Conservation (phyloP, 331 rosid species). For the Acacia concinna region DNA sequence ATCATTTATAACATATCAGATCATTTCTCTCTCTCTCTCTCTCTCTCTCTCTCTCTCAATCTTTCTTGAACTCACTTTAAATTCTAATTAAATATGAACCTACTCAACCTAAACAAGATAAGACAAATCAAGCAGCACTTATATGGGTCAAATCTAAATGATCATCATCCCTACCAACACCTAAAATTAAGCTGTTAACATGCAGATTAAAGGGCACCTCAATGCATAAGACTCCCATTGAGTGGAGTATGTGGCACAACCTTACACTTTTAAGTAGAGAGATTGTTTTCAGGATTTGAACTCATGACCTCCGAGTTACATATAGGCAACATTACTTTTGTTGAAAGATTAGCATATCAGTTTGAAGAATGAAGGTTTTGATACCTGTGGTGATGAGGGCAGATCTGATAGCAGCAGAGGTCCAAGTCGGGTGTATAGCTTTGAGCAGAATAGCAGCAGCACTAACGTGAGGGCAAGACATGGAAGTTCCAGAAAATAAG, state of each 20-base stretch:
- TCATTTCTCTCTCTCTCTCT: neutral
- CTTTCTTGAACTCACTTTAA: neutral
- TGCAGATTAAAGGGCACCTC: neutral
- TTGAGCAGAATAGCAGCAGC: constrained; percentile 78
- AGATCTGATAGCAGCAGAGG: constrained; percentile 83
- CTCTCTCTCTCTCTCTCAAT: too few species aligned
- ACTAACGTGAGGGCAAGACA: constrained; percentile 92
- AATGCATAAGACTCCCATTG: too few species aligned
- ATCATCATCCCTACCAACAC: neutral
- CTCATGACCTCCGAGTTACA: too few species aligned
- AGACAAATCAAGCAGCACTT: neutral
- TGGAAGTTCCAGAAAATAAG: constrained; percentile 85
- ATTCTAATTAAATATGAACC: neutral
- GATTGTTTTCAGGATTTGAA: too few species aligned
- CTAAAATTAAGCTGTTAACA: neutral
- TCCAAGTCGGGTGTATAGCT: constrained; percentile 86
- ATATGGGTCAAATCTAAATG: neutral
- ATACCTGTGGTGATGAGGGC: constrained; percentile 90
- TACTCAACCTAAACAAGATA: neutral
- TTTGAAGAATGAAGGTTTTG: neutral
- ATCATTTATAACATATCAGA: neutral
- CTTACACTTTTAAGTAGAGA: too few species aligned
- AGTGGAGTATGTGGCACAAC: too few species aligned
- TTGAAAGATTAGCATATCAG: neutral
- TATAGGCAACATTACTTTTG: too few species aligned